Percentiles rank a stretch among this genome's conserved stretches.
These are phyloP conservation scores for Aspergillus haitiensis DNA, from an alignment of 495 filamentous ascomycete genomes.

Conservation along the genomic window DNA sequence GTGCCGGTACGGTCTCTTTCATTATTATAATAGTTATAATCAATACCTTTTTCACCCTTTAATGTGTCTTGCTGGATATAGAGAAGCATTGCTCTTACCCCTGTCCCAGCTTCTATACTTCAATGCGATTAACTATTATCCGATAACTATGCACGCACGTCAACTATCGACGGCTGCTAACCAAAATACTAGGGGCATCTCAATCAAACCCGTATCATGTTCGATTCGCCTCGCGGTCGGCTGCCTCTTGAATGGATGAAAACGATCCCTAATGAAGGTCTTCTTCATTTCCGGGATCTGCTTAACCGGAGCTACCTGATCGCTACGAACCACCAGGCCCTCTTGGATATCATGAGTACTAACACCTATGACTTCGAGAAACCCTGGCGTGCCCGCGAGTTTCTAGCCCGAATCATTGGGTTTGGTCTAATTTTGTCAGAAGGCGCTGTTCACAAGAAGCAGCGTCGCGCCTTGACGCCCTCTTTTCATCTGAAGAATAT, in stretches of 20 bases:
- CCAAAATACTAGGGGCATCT: slow-evolving; percentile 43
- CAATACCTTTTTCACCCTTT: no score
- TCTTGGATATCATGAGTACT: slow-evolving; percentile 58
- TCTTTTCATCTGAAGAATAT: slow-evolving; percentile 82
- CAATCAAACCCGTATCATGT: slow-evolving; percentile 59
- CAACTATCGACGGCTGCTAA: background rate
- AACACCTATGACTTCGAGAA: slow-evolving; percentile 56
- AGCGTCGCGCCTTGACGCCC: slow-evolving; percentile 76
- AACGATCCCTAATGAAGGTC: slow-evolving; percentile 76
- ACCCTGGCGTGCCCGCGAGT: slow-evolving; percentile 45
- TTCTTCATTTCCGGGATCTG: slow-evolving; percentile 70
- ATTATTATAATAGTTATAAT: no score
- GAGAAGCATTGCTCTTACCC: no score
- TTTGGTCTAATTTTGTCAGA: slow-evolving; percentile 78
- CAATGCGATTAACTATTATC: no score
- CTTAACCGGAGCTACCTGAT: slow-evolving; percentile 38
- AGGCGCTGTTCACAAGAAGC: slow-evolving; percentile 71
- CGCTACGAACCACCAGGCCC: slow-evolving; percentile 44
- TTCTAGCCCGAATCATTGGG: slow-evolving; percentile 69
- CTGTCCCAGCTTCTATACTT: no score
- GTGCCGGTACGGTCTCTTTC: slow-evolving; percentile 45
- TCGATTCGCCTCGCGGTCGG: slow-evolving; percentile 57
- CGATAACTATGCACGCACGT: no score
- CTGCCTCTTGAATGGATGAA: slow-evolving; percentile 68
- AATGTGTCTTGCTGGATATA: no score